Evolutionary conservation across 2,329 filamentous ascomycete genomes (phyloP).

Genomic region (Claviceps citrina): DNA sequence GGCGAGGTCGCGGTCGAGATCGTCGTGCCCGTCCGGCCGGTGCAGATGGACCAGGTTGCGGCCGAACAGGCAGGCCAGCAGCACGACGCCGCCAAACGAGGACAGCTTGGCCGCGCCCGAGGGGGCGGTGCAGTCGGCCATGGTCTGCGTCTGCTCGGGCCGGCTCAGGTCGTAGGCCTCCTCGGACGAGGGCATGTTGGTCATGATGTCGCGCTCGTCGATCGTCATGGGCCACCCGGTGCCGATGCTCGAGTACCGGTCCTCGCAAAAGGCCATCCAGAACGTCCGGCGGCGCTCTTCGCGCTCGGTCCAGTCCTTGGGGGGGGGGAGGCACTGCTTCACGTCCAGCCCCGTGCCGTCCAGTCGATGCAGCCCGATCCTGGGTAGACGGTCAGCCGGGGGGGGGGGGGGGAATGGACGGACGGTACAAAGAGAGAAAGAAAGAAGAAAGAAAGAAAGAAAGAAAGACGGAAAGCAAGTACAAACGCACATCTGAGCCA

Average conservation of each 20-base stretch:
- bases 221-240: conserved; percentile 95
- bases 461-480: conserved; percentile 3
- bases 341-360: conserved; percentile 75
- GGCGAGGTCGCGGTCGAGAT: conserved; percentile 74
- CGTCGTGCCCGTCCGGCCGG: conserved; percentile 67
- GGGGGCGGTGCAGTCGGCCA: conserved; percentile 55
- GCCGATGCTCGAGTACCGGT: conserved; percentile 87
- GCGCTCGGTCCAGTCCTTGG: conserved; percentile 83
- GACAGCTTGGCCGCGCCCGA: conserved; percentile 61
- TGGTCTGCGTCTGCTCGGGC: conserved; percentile 52
- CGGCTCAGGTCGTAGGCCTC: conserved; percentile 72
- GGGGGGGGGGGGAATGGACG: no score
- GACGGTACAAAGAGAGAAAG: background rate
- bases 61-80: conserved; percentile 82
- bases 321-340: conserved; percentile 75
- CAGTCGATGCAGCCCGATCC: conserved; percentile 81
- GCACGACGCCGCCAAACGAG: conserved; percentile 61
- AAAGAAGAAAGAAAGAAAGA: conserved; percentile 14
- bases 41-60: conserved; percentile 84
- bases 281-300: conserved; percentile 87
- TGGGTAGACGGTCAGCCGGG: conserved; percentile 22
- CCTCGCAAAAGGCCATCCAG: conserved; percentile 84
- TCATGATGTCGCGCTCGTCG: conserved; percentile 81
- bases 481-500: conserved; percentile 60
- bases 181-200: conserved; percentile 69